These are phyloP conservation scores for Arabis alpina DNA, from an alignment of 345 rosid species.

Conservation along the genomic window DNA sequence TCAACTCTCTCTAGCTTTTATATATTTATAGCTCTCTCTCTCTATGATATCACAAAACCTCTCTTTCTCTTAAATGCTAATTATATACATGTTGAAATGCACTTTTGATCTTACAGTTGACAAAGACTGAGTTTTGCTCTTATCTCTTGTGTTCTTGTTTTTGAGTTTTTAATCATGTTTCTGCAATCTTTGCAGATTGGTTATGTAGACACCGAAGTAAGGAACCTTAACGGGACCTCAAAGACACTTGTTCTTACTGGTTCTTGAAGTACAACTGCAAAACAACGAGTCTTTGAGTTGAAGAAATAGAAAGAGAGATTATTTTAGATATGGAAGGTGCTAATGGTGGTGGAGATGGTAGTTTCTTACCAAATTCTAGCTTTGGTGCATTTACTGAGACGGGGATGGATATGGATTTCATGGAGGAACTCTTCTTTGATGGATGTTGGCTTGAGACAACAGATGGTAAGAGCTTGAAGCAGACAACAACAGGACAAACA, in stretches of 20 bases:
- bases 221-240: conserved; percentile 63
- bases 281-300: background rate
- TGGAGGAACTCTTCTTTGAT: conserved; percentile 84
- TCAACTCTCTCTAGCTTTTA: conserved; percentile 42
- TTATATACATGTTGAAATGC: conserved; percentile 63
- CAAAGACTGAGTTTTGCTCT: conserved; percentile 50
- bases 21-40: conserved; percentile 21
- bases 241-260: conserved; percentile 39
- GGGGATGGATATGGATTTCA: conserved; percentile 83
- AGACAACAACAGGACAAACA: conserved; percentile 42
- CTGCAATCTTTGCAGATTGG: conserved; percentile 64
- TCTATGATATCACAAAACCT: conserved; percentile 28
- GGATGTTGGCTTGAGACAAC: conserved; percentile 85
- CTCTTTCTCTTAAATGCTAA: conserved; percentile 40
- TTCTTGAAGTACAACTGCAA: conserved; percentile 15
- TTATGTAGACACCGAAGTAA: conserved; percentile 52
- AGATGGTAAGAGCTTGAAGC: conserved; percentile 52
- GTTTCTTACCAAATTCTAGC: conserved; percentile 47
- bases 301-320: conserved; percentile 20
- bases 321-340: conserved; percentile 42
- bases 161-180: conserved; percentile 61
- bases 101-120: conserved; percentile 62
- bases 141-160: conserved; percentile 20
- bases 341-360: conserved; percentile 41
- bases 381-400: conserved; percentile 53